Base-by-base conservation (phyloP, 2,329 filamentous ascomycete species). In the Neurospora sp. region DNA sequence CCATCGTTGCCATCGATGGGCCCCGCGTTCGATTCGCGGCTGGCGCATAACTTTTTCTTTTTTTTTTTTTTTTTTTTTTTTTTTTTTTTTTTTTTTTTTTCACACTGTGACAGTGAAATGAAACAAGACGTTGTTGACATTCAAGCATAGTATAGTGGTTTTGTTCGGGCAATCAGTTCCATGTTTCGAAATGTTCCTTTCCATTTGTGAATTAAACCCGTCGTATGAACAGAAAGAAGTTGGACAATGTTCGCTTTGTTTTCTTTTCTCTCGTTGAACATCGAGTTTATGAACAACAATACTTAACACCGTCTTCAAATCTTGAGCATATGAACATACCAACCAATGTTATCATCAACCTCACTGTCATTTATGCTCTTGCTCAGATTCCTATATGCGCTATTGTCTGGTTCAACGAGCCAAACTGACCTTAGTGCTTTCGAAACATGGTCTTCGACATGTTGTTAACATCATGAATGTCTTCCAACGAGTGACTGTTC, bases 1-100 rank as follows among this genome's bases (percentile, higher is more conserved):
- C 80, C 81, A 82, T 83, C 82, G 81, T 83, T 83, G 81, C 82
- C 82, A 83, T 83, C 81, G 82, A 83, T 82, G 81, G 80, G 82
- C 81, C 72, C 73, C 73, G 73, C 69, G 72, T 74, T 74, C 72
- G 73, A 74, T 74, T 74, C 73, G 70, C 73, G 73, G 73, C 73
- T 74, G 73, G 72, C 71, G 73, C 73, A 74, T 28, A n/a, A n/a
- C n/a, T n/a, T 28, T 28, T 28, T 1, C 4, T 1, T 17, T 62
- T 17, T 28, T 10, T 33, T 33, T 28, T 28, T 28, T 28, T 28
- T 28, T 28, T 28, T 28, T 28, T 28, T 28, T 28, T 28, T 28
- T 28, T 28, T 1, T 4, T 1, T 17, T 62, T 17, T 28, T 10
- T 33, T 33, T 28, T 28, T 28, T 28, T 28, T 28, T 28, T 2